Evolutionary conservation across 169 alveolate genomes (phyloP), one percentile per base, ranked within the genome.

Genomic region (Toxoplasma gondii): DNA sequence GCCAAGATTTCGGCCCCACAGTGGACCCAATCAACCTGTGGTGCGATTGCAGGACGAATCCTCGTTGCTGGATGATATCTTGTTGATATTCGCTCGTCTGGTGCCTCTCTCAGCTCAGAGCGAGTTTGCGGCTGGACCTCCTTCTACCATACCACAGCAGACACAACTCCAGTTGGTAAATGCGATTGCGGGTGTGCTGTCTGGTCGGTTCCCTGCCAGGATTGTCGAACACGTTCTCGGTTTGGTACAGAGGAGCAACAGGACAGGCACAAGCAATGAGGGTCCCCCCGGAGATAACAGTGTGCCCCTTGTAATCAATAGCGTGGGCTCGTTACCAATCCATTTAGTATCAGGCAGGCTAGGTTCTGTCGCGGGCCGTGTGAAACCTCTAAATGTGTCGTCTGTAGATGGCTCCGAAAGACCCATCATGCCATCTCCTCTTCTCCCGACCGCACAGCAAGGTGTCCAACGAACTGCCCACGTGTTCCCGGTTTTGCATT

Each of bases 111-210:
- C 86, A 7, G 86, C 39, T n/a, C 43, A n/a, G 29, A 17, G n/a
- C 43, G 44, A 78, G 19, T 31, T n/a, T 38, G 86, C 27, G 44
- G n/a, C 9, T 4, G 86, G 7, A n/a, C 39, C 19, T 41, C 16
- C 39, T n/a, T n/a, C 39, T 1, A 27, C 86, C 19, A 19, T 38
- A 9, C 49, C 45, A 19, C 29, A 19, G 22, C 86, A n/a, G 45
- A 12, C 45, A 1, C 86, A 31, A n/a, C 29, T 38, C 45, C 86
- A 38, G 44, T 45, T 78, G 10, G 86, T 78, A 16, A 78, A 78
- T 10, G 86, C 86, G 39, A n/a, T 78, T 38, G 49, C 45, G 31
- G 86, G 86, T 31, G 86, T 78, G 49, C 86, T 78, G 49, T 36
- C 86, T 10, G 39, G 44, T 4, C 45, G 86, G n/a, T 29, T 78